phyloP scores from a whole-genome alignment of 495 filamentous ascomycete genomes.

The Thermochaetoides thermophila region DNA sequence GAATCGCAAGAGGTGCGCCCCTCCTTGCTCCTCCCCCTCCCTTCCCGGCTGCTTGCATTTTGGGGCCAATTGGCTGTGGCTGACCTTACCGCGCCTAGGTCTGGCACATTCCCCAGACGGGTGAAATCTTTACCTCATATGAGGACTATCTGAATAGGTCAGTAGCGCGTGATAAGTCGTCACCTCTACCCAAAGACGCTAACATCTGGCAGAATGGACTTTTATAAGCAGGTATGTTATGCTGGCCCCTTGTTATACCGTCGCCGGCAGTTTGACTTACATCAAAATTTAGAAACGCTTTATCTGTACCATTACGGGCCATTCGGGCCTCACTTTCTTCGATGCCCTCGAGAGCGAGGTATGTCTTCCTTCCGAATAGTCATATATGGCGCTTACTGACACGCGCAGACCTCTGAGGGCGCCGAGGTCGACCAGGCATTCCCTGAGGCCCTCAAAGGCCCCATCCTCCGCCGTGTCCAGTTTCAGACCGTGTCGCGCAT shows the following conservation, averaged over 20 bases:
- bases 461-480: conserved; percentile 78
- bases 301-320: conserved; percentile 88
- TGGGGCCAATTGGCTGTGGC: neutral
- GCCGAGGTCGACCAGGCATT: conserved; percentile 83
- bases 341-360: conserved; percentile 91
- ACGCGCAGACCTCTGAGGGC: conserved; percentile 37
- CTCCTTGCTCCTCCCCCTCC: neutral
- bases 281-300: conserved; percentile 51
- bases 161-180: conserved; percentile 11
- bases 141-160: conserved; percentile 75
- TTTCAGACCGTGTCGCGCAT: conserved; percentile 84
- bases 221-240: conserved; percentile 81
- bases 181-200: conserved; percentile 5
- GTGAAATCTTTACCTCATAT: conserved; percentile 79
- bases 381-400: conserved; percentile 1
- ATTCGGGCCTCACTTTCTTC: conserved; percentile 86
- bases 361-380: conserved; percentile 15
- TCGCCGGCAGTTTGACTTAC: conserved; percentile 1
- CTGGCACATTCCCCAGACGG: conserved; percentile 81
- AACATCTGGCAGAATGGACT: conserved; percentile 55
- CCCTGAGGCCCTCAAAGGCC: conserved; percentile 80
- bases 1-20: conserved; percentile 59
- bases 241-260: conserved; percentile 9
- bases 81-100: conserved; percentile 38
- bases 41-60: neutral